These are phyloP conservation scores for Ananas comosus DNA, from an alignment of 176 grass and related monocot species.

Conservation along the genomic window DNA sequence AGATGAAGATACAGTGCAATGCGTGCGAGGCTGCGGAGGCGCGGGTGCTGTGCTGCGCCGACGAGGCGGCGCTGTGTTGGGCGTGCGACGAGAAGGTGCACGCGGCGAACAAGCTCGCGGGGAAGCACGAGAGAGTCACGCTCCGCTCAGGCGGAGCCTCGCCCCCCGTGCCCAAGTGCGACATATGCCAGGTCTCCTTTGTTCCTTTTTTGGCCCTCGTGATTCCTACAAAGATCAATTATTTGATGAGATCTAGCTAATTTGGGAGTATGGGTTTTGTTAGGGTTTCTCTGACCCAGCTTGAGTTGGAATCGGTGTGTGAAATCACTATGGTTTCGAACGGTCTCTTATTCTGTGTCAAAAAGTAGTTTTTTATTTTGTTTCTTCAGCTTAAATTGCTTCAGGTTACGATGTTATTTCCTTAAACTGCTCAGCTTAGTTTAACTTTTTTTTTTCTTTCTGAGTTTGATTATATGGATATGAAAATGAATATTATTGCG, in stretches of 20 bases:
- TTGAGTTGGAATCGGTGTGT: not conserved
- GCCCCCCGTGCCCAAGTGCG: constrained; percentile 40
- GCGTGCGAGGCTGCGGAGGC: constrained; percentile 89
- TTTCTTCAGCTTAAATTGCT: too few species aligned
- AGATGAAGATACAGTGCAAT: constrained; percentile 91
- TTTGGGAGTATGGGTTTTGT: not conserved
- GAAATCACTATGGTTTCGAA: not conserved
- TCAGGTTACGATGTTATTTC: too few species aligned
- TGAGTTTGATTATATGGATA: too few species aligned
- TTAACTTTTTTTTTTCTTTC: too few species aligned
- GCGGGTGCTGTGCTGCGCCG: constrained; percentile 75
- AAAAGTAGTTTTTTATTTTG: too few species aligned
- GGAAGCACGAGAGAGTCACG: constrained; percentile 80
- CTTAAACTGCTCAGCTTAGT: too few species aligned
- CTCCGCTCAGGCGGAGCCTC: constrained; percentile 27
- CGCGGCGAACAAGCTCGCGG: constrained; percentile 81
- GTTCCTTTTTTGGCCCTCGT: not conserved
- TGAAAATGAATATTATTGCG: too few species aligned
- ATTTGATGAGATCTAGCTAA: not conserved
- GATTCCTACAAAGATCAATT: not conserved
- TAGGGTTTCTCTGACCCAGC: not conserved
- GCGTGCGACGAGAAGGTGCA: constrained; percentile 79
- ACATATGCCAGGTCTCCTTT: constrained; percentile 81
- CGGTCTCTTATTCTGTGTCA: not conserved
- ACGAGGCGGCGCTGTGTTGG: constrained; percentile 88